Base-by-base conservation (phyloP, 2,329 filamentous ascomycete genomes). In the Pseudocercospora cruenta region DNA sequence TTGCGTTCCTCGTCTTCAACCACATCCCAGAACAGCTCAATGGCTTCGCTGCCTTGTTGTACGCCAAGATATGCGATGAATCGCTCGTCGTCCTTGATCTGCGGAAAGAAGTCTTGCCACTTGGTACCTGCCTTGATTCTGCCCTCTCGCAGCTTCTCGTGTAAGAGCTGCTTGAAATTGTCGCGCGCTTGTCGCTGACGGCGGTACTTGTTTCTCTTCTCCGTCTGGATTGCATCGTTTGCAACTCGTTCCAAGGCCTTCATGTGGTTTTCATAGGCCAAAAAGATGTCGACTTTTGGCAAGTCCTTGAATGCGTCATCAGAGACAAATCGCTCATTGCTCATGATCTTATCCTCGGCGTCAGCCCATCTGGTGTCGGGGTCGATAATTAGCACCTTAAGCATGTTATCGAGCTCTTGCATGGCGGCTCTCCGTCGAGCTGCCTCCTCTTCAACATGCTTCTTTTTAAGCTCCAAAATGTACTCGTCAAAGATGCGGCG, bases 331-430 rank as follows among this genome's bases (percentile, higher is more conserved):
- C 88, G 89, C 69, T 90, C 86, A 77, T 91, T 92, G 61, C 88
- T 87, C 75, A 92, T 88, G 73, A 99, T 91, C 74, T 91, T 87
- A 71, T 88, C 87, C 78, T 96, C 92, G 55, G 93, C 95, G 74
- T 97, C 92, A 61, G 91, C 88, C 96, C 96, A 99, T 71, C 93
- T 90, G 45, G 94, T 97, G 78, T 97, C 97, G 1, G 94, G 92
- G 77, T 97, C 94, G 66, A 97, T 84, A 73, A 95, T 87, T 60
- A 99, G 85, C 72, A 88, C 88, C 58, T 91, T 90, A 49, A 99
- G 82, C 64, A 98, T 86, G 45, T 88, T 87, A 62, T 91, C 87
- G 53, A 99, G 85, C 51, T 94, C 91, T 72, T 94, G 91, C 84
- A 96, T 90, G 57, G 94, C 95, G 53, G 88, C 88, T 78, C 91